Conservation (phyloP, 805 yeast genomes). For the Yarrowia yakushimensis region DNA sequence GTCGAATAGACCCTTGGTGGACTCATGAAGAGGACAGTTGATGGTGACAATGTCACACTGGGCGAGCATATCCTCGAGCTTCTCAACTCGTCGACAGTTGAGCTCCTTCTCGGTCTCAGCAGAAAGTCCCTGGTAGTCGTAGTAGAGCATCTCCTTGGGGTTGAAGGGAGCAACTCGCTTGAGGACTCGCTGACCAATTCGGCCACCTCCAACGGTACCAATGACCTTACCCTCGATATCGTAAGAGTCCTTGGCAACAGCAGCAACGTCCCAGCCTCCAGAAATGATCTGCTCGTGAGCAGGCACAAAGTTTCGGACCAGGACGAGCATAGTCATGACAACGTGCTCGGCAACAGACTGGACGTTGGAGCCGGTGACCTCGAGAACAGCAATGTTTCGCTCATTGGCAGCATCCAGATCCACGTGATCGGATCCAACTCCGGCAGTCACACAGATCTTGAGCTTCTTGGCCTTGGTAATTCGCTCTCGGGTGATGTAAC, state of each 20-base stretch:
- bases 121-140: slow-evolving; percentile 68
- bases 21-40: slow-evolving; percentile 49
- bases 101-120: slow-evolving; percentile 36
- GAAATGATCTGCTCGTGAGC: slow-evolving; percentile 64
- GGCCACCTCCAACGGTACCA: slow-evolving; percentile 71
- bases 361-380: slow-evolving; percentile 81
- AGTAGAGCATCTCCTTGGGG: slow-evolving; percentile 69
- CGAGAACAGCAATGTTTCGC: slow-evolving; percentile 60
- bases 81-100: slow-evolving; percentile 56
- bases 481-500: slow-evolving; percentile 39
- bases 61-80: slow-evolving; percentile 37
- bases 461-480: slow-evolving; percentile 61
- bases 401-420: slow-evolving; percentile 62
- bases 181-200: slow-evolving; percentile 74
- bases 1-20: slow-evolving; percentile 10
- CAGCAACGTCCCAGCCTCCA: slow-evolving; percentile 76
- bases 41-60: slow-evolving; percentile 48
- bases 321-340: slow-evolving; percentile 63
- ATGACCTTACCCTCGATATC: slow-evolving; percentile 73
- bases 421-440: slow-evolving; percentile 77
- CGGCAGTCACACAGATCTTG: slow-evolving; percentile 68
- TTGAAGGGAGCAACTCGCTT: slow-evolving; percentile 70
- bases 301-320: slow-evolving; percentile 74
- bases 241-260: slow-evolving; percentile 65
- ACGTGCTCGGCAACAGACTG: slow-evolving; percentile 80